Base-by-base conservation (phyloP, 2,329 filamentous ascomycete genomes). In the Aspergillus transmontanensis region DNA sequence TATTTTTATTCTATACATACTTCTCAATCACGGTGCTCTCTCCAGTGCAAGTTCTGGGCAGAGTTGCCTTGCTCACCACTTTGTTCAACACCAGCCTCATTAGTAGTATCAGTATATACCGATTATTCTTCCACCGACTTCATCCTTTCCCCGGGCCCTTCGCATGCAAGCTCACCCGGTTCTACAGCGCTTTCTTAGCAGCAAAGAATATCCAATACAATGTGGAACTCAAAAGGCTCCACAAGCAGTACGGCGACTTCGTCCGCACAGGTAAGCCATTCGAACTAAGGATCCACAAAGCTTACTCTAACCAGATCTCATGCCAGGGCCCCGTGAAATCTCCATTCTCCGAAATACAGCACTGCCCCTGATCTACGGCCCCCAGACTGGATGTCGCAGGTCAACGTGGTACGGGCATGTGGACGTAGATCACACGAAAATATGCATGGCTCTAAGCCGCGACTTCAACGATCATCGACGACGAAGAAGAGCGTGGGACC, bases 211-310 rank as follows among this genome's bases (percentile, higher is more conserved):
- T 71, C 4, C 64, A 75, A 32, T 75, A 73, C 58, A 70, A 73
- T 60, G 68, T 72, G 43, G 71, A 75, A 32, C 28, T 76, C 9
- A 68, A 58, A 6, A 71, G 71, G 34, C 61, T 77, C 60, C 76
- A 78, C 59, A 54, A 64, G 0, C 59, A 68, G 41, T 76, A 78
- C 63, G 76, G 76, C 26, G 72, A 77, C 50, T 72, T 76, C 64
- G 71, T 78, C 6, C 71, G 75, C 32, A 73, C 71, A 11, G 76
- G 76, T 75, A 62, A 54, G 30, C 21, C 6, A 36, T 1, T 14
- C 4, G 12, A 5, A 19, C n/a, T 21, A 11, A 54, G 14, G 3
- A 16, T 19, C 23, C 19, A 12, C 6, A 10, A n/a, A n/a, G 10
- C 14, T 6, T 30, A 2, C 12, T 7, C 16, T 51, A 19, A 51